phyloP scores from a whole-genome alignment of 768 basidiomycete genomes.

The Rhizopogon sp. region DNA sequence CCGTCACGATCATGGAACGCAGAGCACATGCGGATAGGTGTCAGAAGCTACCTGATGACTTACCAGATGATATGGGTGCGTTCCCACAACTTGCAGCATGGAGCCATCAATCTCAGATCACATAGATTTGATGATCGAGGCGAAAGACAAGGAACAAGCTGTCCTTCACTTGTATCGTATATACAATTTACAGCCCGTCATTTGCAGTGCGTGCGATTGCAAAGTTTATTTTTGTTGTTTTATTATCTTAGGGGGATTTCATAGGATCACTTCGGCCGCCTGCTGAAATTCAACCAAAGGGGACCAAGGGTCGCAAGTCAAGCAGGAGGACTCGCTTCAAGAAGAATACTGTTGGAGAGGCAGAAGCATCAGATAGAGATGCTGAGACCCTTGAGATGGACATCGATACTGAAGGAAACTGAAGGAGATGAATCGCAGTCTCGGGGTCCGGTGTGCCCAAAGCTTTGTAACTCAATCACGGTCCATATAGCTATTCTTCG shows the following conservation, averaged over 20 bases:
- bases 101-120: constrained; percentile 6
- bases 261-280: constrained; percentile 40
- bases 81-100: not conserved
- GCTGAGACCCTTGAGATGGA: not conserved
- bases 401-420: not conserved
- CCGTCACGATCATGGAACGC: constrained; percentile 76
- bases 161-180: constrained; percentile 81
- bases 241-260: not conserved
- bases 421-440: too few species aligned
- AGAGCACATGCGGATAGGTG: constrained; percentile 87
- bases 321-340: constrained; percentile 19
- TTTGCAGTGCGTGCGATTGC: constrained; percentile 38
- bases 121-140: constrained; percentile 87
- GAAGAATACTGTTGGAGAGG: constrained; percentile 7
- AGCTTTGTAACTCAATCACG: too few species aligned
- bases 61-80: constrained; percentile 66
- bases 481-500: too few species aligned
- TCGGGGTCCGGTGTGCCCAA: too few species aligned
- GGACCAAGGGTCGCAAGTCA: constrained; percentile 41
- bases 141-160: constrained; percentile 92
- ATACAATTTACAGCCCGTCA: constrained; percentile 66
- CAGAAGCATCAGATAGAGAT: not conserved
- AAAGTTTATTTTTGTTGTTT: not conserved
- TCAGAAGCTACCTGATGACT: constrained; percentile 52
- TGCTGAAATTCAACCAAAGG: constrained; percentile 31